Percentiles rank a stretch among this genome's conserved stretches.
phyloP scores from a whole-genome alignment of 2,329 filamentous ascomycete genomes.

The Colletotrichum graminicola region DNA sequence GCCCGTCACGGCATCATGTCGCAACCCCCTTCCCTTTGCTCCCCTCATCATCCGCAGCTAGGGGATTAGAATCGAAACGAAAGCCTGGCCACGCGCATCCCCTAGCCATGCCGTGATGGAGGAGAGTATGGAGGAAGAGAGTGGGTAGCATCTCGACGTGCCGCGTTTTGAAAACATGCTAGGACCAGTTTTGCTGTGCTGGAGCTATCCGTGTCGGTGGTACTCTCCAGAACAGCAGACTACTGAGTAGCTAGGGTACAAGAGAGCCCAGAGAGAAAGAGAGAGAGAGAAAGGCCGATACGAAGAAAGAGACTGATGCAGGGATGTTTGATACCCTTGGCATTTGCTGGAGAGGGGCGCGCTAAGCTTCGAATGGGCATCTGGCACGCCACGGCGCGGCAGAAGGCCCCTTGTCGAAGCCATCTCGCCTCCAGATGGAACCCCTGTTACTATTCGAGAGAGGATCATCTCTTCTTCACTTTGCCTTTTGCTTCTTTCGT shows the following conservation, averaged over 20 bases:
- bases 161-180: conserved; percentile 23
- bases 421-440: conserved; percentile 26
- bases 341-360: conserved; percentile 5
- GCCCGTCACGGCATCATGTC: conserved; percentile 2
- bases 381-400: conserved; percentile 25
- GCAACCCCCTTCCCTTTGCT: background rate
- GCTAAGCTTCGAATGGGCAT: conserved; percentile 17
- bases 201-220: background rate
- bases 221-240: background rate
- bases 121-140: background rate
- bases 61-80: background rate
- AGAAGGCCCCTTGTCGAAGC: conserved; percentile 6
- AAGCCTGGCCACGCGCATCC: conserved; percentile 1
- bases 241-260: too few relatives aligned
- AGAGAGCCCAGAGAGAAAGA: background rate
- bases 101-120: conserved; percentile 17
- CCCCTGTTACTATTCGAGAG: background rate
- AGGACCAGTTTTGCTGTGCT: conserved; percentile 28
- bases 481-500: background rate
- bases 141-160: conserved; percentile 13
- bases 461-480: background rate
- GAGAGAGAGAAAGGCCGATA: background rate
- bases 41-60: background rate
- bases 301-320: background rate
- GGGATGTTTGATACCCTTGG: conserved; percentile 6